Evolutionary conservation across 2,329 filamentous ascomycete genomes (phyloP), one percentile per base, ranked within the genome.

Genomic region (Metarhizium anisopliae): DNA sequence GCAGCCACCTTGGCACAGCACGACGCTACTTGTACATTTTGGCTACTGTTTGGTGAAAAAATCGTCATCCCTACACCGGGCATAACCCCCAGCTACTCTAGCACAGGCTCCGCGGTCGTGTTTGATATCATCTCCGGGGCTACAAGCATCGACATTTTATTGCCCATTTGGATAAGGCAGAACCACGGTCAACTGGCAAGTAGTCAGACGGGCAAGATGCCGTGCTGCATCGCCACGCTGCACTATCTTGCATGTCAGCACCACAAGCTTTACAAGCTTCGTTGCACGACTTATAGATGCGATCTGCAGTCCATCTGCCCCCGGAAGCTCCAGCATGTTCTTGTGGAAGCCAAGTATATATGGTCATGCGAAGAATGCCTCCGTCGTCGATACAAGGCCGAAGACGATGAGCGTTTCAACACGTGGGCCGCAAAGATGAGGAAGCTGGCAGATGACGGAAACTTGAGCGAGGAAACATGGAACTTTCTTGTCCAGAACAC

Each of bases 341-440:
- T 69, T 20, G 45, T 66, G 32, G 18, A 53, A 10, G 60, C 61
- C 0, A 57, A 59, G 29, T 66, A 66, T 54, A 61, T 65, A 13
- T 65, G 62, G 67, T 55, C 55, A 6, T 69, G 70, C 36, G 66
- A 65, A 51, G 62, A 65, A 3, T 68, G 66, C 45, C 59, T 62
- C 54, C 49, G 43, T 10, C 55, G 51, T 7, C 51, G 51, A 11
- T 56, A 47, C 14, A 43, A 47, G 2, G 29, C 30, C 6, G 54
- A 55, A 6, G 60, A 60, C 6, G 58, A 62, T 1, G 50, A 50
- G 0, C 55, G 60, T 18, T 47, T 50, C 3, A 40, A 50, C 11
- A 29, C 32, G 11, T 66, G 62, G 62, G 53, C 55, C 2, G 40
- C 25, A 2, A 47, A 13, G 14, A 7, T 18, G 11, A 11, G 25